Evolutionary conservation across 345 rosid species (phyloP).

Genomic region (Bruguiera sexangula): DNA sequence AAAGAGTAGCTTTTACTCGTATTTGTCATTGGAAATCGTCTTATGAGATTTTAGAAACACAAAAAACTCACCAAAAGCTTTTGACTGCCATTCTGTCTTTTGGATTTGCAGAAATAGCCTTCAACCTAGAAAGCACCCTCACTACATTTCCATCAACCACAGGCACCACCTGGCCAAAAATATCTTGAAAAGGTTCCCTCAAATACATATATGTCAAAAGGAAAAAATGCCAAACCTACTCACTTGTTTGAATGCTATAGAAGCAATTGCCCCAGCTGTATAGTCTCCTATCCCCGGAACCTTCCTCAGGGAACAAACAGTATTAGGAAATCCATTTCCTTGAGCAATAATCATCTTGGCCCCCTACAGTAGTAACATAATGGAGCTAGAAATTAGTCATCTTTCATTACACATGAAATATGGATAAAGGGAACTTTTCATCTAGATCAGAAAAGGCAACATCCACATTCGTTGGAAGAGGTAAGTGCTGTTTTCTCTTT

Average conservation of each 20-base stretch:
- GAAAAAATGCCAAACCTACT: slow-evolving; percentile 18
- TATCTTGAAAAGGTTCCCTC: slow-evolving; percentile 8
- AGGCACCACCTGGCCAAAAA: slow-evolving; percentile 53
- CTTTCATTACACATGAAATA: background rate
- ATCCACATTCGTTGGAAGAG: too few relatives aligned
- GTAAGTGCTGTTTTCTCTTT: too few relatives aligned
- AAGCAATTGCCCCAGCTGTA: slow-evolving; percentile 75
- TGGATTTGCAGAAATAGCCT: slow-evolving; percentile 79
- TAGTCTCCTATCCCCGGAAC: slow-evolving; percentile 73
- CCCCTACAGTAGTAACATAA: slow-evolving; percentile 40
- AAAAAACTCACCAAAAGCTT: slow-evolving; percentile 61
- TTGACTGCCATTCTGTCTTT: slow-evolving; percentile 55
- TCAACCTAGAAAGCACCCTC: slow-evolving; percentile 68
- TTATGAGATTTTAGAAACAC: background rate
- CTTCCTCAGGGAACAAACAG: slow-evolving; percentile 44
- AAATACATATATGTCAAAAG: background rate
- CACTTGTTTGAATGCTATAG: slow-evolving; percentile 76
- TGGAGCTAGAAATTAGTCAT: background rate
- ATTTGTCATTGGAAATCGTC: too few relatives aligned
- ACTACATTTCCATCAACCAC: slow-evolving; percentile 73
- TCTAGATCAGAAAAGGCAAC: too few relatives aligned
- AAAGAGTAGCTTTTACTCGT: too few relatives aligned
- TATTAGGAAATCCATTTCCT: slow-evolving; percentile 50
- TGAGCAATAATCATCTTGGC: slow-evolving; percentile 55
- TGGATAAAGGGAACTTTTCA: background rate